Evolutionary conservation across 2,329 filamentous ascomycete genomes (phyloP).

Genomic region (Sporothrix humicola): DNA sequence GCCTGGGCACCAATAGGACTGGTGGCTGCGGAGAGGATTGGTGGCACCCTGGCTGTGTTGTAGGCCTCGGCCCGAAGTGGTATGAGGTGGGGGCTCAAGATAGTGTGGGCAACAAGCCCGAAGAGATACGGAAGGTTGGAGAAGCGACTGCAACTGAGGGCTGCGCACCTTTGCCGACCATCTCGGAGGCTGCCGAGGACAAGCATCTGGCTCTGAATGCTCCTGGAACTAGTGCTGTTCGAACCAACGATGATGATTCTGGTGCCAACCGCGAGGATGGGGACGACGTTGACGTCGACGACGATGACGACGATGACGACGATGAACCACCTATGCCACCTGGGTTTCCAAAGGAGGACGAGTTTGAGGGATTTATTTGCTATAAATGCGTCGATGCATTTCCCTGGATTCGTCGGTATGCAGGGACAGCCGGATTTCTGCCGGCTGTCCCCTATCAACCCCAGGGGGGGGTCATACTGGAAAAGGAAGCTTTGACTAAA

Average conservation of each 20-base stretch:
- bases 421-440: slow-evolving; percentile 78
- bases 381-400: slow-evolving; percentile 89
- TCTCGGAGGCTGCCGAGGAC: slow-evolving; percentile 33
- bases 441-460: slow-evolving; percentile 65
- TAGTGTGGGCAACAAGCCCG: neutral
- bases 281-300: slow-evolving; percentile 40
- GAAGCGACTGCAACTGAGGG: neutral
- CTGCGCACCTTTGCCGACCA: slow-evolving; percentile 30
- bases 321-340: slow-evolving; percentile 71
- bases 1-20: slow-evolving; percentile 76
- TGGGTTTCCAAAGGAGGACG: slow-evolving; percentile 86
- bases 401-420: slow-evolving; percentile 92
- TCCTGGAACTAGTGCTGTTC: no score
- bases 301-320: slow-evolving; percentile 39
- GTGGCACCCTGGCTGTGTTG: slow-evolving; percentile 93
- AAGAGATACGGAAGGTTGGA: neutral
- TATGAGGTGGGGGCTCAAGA: slow-evolving; percentile 54
- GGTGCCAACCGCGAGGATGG: neutral
- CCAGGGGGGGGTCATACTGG: slow-evolving; percentile 20
- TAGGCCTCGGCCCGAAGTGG: slow-evolving; percentile 79
- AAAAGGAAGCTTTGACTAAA: neutral
- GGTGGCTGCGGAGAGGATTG: slow-evolving; percentile 96
- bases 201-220: neutral
- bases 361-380: slow-evolving; percentile 89
- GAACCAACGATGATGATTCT: no score